Base-by-base conservation (phyloP, 352 stramenopile genomes). In the Globisporangium nagaii region DNA sequence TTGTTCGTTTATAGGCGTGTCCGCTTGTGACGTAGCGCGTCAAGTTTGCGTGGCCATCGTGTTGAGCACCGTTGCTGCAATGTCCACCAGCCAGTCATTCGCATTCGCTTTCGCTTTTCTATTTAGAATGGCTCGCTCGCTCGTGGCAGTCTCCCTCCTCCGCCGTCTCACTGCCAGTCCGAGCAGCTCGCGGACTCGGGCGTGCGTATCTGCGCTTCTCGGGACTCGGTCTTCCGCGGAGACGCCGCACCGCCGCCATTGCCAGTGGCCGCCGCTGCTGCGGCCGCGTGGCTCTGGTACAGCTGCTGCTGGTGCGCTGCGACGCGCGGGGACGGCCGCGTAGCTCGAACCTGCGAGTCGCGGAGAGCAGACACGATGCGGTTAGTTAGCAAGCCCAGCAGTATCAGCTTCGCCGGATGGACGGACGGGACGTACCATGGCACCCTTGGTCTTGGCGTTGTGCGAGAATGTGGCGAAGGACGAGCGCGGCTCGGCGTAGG, bases 391-490 rank as follows among this genome's bases (percentile, higher is more conserved):
- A 10, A 7, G 6, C 12, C 13, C 19, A 43, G 35, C n/a, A 31
- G 41, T 30, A 20, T 11, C 41, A 47, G 3, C 32, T 12, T 5
- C 10, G 4, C 15, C 34, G 34, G 13, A 39, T 13, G 24, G 17
- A 22, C 9, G 9, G n/a, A 58, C n/a, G 11, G 4, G n/a, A 59
- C 43, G 4, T 22, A 69, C 58, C 52, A 62, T 28, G 1, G 24
- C 20, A 40, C 42, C 53, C 31, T 73, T 72, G 31, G 70, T 61
- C 61, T 88, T 88, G 53, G 66, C 62, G 50, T 93, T 93, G 65
- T 91, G 83, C 17, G 83, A 90, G 46, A 84, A 74, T 6, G 66
- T 86, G 12, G 65, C 51, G 62, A 91, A 93, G 13, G 83, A 88
- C 8, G 83, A 93, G 20, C 58, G 70, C 24, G 80, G 75, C 34